Conservation (phyloP, 2,329 filamentous ascomycete genomes). For the Penicillium sp. region DNA sequence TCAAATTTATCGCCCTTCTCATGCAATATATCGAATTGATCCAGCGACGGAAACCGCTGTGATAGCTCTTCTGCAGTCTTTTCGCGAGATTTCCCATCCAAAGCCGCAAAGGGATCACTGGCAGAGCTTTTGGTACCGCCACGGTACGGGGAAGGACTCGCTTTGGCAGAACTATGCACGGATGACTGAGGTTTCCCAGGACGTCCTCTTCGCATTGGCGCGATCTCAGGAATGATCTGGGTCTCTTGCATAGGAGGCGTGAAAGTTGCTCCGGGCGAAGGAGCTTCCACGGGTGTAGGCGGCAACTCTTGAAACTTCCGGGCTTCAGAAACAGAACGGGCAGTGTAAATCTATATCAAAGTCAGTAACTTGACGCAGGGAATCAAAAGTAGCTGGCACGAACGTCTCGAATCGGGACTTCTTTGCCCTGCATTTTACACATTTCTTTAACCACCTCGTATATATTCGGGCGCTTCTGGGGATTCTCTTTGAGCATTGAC, state of each 20-base stretch:
- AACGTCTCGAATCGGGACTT: constrained; percentile 85
- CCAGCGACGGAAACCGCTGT: constrained; percentile 77
- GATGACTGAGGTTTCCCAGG: constrained; percentile 52
- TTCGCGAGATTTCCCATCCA: constrained; percentile 63
- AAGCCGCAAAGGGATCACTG: constrained; percentile 81
- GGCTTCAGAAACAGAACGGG: constrained; percentile 59
- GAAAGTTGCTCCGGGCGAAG: constrained; percentile 73
- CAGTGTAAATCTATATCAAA: constrained; percentile 61
- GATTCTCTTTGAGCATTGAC: constrained; percentile 84
- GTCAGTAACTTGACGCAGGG: constrained; percentile 9
- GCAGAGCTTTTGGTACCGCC: constrained; percentile 47
- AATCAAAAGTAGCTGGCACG: constrained; percentile 31
- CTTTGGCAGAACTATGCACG: constrained; percentile 48
- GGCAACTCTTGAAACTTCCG: constrained; percentile 58
- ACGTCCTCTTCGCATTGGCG: constrained; percentile 86
- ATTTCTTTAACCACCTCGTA: constrained; percentile 86
- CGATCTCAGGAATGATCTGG: constrained; percentile 76
- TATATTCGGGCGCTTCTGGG: constrained; percentile 76
- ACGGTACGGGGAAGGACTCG: constrained; percentile 63
- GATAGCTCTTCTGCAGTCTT: constrained; percentile 71
- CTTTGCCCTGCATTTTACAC: constrained; percentile 80
- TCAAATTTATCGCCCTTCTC: constrained; percentile 80
- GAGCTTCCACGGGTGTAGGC: constrained; percentile 50
- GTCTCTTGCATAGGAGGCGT: constrained; percentile 67
- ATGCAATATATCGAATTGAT: constrained; percentile 86